Evolutionary conservation across 2,329 filamentous ascomycete genomes (phyloP), one percentile per base, ranked within the genome.

Genomic region (Penicillium sp.): DNA sequence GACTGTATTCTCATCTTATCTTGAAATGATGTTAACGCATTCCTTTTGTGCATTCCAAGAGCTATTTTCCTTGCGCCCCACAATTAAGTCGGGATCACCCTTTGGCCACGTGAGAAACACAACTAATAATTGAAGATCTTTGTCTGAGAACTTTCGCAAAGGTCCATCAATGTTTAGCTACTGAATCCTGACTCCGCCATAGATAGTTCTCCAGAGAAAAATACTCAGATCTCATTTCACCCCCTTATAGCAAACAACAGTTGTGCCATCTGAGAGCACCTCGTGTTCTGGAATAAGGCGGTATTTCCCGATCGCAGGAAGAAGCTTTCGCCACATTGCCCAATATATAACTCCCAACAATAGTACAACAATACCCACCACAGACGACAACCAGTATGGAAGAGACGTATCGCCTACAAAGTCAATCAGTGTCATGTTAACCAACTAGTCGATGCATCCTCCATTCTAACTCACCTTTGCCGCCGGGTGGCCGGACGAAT

Each of bases 311-410:
- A 65, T 33, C 22, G 8, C 25, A 2, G 64, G 64, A 18, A 62
- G 33, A n/a, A 59, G 15, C 20, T 49, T 50, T 46, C 55, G 55
- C 64, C 64, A 67, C 7, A 63, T 7, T 14, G 49, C 49, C 78
- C 78, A 81, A 61, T 81, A 81, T 0, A 80, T 64, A 20, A 76
- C 77, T 4, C 77, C 78, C 2, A 71, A 72, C 8, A 68, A 63
- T 31, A 81, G 71, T 51, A 81, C 74, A 1, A 62, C 77, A 51
- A 79, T 75, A 2, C 78, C 79, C 7, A 81, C 76, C 11, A 81
- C 70, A 51, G 77, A 78, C 53, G 79, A 75, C 25, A 80, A 67
- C 58, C 73, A 81, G 64, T 81, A 81, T 1, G 79, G 79, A 29
- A 81, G 63, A 37, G 77, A 73, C 56, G 80, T 80, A 14, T 37